Base-by-base conservation (phyloP, 331 rosid genomes). In the Rhamnella rubrinervis region DNA sequence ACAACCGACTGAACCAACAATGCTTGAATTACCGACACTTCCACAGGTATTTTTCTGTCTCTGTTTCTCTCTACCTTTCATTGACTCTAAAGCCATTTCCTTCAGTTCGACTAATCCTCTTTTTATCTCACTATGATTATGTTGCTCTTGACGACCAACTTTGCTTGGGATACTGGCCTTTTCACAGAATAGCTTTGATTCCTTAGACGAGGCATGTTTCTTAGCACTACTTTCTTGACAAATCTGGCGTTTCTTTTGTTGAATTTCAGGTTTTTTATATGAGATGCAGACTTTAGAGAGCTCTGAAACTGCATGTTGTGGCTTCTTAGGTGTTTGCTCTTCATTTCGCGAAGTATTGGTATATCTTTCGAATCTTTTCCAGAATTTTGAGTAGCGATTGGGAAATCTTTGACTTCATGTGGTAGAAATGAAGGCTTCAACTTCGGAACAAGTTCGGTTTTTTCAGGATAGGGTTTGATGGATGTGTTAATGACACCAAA, bases 161-260 rank as follows among this genome's bases (percentile, higher is more conserved):
- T 59, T 67, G 65, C 46, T 14, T 17, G 71, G 72, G 21, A 19
- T 49, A 68, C n/a, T 58, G 4, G 63, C 70, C 25, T 49, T 53
- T 37, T 39, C 65, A 35, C 61, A n/a, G 12, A 38, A 49, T 25
- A 56, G 49, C 2, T 59, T 57, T 47, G 49, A 39, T 11, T 38
- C 86, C 63, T 76, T 53, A 31, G 28, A 28, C 39, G 71, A 11
- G 52, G 55, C 57, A 51, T 62, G 77, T 65, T 47, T 76, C 77
- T 72, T 67, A 76, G 59, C 8, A 64, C 64, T 47, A 19, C 55
- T 77, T 55, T 76, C 77, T 73, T 71, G 68, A 55, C 70, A 71
- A 7, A 37, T 0, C 18, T 55, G 46, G 28, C 73, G 13, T 26
- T 4, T 18, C 59, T 28, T 47, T 51, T 59, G 57, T 66, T 50